phyloP scores from a whole-genome alignment of 768 basidiomycete species.

The Phaffia tasmanica region DNA sequence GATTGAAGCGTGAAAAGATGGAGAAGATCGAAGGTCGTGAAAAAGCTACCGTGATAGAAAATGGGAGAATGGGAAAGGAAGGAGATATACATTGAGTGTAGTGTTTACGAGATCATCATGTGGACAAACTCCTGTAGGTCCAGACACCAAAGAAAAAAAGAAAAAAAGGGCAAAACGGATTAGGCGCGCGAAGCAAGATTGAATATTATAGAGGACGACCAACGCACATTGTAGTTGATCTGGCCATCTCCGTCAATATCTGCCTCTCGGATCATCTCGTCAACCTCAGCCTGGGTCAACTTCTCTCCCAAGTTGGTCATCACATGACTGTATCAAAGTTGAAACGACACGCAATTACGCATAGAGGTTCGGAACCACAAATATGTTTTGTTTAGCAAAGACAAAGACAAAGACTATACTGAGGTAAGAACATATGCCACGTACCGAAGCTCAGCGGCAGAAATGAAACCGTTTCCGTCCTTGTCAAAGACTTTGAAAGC shows the following conservation, averaged over 20 bases:
- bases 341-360: no score
- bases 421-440: not conserved
- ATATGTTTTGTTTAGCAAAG: no score
- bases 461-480: constrained; percentile 86
- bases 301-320: constrained; percentile 90
- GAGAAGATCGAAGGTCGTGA: not conserved
- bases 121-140: constrained; percentile 64
- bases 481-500: constrained; percentile 97
- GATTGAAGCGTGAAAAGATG: no score
- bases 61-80: constrained; percentile 26
- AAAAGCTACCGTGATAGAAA: no score
- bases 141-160: constrained; percentile 51
- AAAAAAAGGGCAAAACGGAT: no score
- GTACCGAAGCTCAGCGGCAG: constrained; percentile 53
- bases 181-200: not conserved
- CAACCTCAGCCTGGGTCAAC: constrained; percentile 71
- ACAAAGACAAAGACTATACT: not conserved
- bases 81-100: constrained; percentile 17
- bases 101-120: not conserved
- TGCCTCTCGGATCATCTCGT: constrained; percentile 95
- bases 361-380: no score
- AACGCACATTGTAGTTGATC: constrained; percentile 30
- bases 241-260: constrained; percentile 91
- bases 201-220: not conserved
- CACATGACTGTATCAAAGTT: constrained; percentile 45